phyloP scores from a whole-genome alignment of 2,329 filamentous ascomycete genomes.

The Shiraia sp. region DNA sequence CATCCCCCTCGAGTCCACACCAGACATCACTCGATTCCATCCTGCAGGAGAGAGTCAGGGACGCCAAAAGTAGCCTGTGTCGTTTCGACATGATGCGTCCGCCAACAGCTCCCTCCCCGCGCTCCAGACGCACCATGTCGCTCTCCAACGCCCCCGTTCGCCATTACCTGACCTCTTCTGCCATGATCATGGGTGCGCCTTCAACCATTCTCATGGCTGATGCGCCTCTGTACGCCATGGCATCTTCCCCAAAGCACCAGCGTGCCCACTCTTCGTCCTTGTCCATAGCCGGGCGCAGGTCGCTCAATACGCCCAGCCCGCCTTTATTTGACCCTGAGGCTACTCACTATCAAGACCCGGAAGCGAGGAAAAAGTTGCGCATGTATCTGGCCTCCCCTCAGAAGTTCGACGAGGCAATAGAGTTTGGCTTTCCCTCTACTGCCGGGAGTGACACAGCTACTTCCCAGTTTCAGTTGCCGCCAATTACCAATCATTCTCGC shows the following conservation, averaged over 20 bases:
- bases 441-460: conserved; percentile 21
- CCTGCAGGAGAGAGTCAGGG: conserved; percentile 18
- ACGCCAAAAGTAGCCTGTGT: conserved; percentile 26
- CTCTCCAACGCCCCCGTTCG: conserved; percentile 66
- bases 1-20: conserved; percentile 13
- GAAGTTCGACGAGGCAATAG: conserved; percentile 93
- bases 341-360: conserved; percentile 86
- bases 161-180: conserved; percentile 55
- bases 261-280: conserved; percentile 36
- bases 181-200: conserved; percentile 47
- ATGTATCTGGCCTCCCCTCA: conserved; percentile 86
- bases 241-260: conserved; percentile 35
- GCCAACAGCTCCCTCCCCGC: conserved; percentile 14
- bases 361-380: conserved; percentile 82
- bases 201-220: conserved; percentile 52
- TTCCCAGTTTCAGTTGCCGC: conserved; percentile 36
- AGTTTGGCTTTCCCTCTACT: conserved; percentile 83
- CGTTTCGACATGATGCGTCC: conserved; percentile 34
- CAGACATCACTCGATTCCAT: conserved; percentile 11
- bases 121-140: conserved; percentile 67
- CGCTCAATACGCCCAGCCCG: conserved; percentile 28
- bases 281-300: conserved; percentile 24
- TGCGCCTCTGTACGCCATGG: conserved; percentile 28
- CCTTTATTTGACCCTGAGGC: conserved; percentile 66
- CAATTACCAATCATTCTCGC: conserved; percentile 43